Evolutionary conservation across 352 stramenopile species (phyloP), one percentile per base, ranked within the genome.

Genomic region (Phytopythium delawarense): DNA sequence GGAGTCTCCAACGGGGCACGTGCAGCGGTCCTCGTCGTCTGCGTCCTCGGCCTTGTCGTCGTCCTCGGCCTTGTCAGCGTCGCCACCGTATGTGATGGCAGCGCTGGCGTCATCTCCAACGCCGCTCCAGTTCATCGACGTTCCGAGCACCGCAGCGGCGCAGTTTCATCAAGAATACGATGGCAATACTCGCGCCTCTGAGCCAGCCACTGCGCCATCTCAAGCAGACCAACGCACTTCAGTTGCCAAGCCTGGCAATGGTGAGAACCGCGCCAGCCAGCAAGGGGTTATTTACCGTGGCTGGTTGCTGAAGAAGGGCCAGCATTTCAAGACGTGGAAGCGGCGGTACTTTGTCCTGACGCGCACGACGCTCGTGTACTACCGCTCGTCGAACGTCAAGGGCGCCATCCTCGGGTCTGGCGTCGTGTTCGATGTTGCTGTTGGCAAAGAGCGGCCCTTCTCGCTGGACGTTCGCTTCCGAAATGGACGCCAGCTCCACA

Each of bases 321-420:
- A 94, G 59, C 76, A 82, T 49, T 84, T 94, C 57, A 91, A 92
- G 73, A 90, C 71, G 0, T 96, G 87, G 87, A 96, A 94, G 67
- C 71, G 78, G n/a, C 74, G 81, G 9, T 92, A 86, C 61, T 91
- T 96, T 44, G 67, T 84, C 21, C 73, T 96, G 48, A 67, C 84
- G 50, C 70, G 76, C n/a, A 89, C 78, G 18, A 75, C 77, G 13
- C 54, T 96, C 1, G 71, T 66, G 32, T 96, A 96, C 59, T 85
- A 79, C 58, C 37, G 30, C 25, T 66, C 58, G 58, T 65, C 62
- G 15, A 66, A 61, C 23, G 61, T 67, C 2, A 62, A 69, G 20
- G 69, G 73, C 23, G 75, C 87, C 23, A 28, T 79, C 7, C 61
- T 92, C 20, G 83, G 83, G 11, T 84, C 76, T 15, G 83, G 83